Base-by-base conservation (phyloP, 192 early-diverging fungal genomes). In the Dimargaris xerosporica region DNA sequence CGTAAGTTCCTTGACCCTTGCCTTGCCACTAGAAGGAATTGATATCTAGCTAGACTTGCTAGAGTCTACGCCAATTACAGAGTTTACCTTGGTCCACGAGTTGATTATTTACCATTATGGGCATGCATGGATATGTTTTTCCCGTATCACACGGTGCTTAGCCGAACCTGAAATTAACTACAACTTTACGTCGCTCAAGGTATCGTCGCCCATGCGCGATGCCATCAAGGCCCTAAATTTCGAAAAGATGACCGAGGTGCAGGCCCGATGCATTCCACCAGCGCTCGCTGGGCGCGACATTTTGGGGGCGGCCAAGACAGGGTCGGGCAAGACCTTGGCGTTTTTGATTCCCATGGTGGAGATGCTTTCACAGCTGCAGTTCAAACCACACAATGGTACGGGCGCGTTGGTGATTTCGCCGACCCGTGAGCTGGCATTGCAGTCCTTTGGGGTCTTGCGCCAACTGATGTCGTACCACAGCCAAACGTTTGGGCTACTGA, bases 371-470 rank as follows among this genome's bases (percentile, higher is more conserved):
- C 82, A 94, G 69, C 80, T 99, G 17, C 76, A 94, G 23, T 97
- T 87, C 74, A 81, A 92, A 48, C 90, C 94, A 28, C 85, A 88
- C 66, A 78, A 88, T 52, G 80, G 83, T 0, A 91, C 88, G 0
- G 80, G 96, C 13, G 94, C 98, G 15, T 73, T 96, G 15, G 79
- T 99, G 63, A 77, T 99, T 0, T 91, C 91, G 23, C 96, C 96
- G 15, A 99, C 96, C 28, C 90, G 96, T 75, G 96, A 99, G 65
- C 81, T 99, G 76, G 94, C 93, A 30, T 78, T 99, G 62, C 96
- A 99, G 73, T 96, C 98, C 67, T 93, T 94, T 79, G 94, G 96
- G 15, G 96, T 99, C 25, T 93, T 91, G 25, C 93, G 94, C 62
- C 39, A 91, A 91, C 56, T 94, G 98, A 74, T 92, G 90, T 69